phyloP scores from a whole-genome alignment of 768 basidiomycete species.

The Pleurotus tuoliensis region DNA sequence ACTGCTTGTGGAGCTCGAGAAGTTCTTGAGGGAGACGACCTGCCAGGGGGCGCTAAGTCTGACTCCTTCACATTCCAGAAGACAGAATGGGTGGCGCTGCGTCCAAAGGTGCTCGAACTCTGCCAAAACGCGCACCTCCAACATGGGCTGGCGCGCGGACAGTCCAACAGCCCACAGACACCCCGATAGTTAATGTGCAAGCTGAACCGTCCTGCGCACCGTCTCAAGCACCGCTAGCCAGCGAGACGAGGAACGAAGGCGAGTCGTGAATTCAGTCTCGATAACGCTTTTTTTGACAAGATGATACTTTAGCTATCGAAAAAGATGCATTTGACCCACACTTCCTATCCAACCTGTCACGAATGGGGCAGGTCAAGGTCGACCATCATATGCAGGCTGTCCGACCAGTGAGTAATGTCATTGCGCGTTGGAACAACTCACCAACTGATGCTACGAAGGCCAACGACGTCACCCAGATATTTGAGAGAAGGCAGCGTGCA shows the following conservation, averaged over 20 bases:
- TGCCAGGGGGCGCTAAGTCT: no score
- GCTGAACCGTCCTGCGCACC: no score
- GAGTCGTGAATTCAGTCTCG: conserved; percentile 3
- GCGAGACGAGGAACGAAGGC: conserved; percentile 52
- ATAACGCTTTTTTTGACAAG: background rate
- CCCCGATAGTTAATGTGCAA: background rate
- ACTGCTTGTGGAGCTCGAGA: no score
- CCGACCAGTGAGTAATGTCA: conserved; percentile 36
- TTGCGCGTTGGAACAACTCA: conserved; percentile 1
- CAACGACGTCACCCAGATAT: conserved; percentile 37
- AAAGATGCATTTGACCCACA: conserved; percentile 70
- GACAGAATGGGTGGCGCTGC: conserved; percentile 52
- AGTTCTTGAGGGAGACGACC: no score
- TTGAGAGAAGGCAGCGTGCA: conserved; percentile 49
- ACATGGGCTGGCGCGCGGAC: conserved; percentile 47
- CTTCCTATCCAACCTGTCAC: conserved; percentile 59
- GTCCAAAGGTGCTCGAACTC: conserved; percentile 56
- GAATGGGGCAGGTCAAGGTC: conserved; percentile 66
- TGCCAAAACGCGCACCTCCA: conserved; percentile 45
- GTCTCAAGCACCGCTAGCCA: conserved; percentile 32
- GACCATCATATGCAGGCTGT: conserved; percentile 57
- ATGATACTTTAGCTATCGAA: conserved; percentile 44
- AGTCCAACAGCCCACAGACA: conserved; percentile 19
- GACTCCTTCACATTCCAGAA: no score
- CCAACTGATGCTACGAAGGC: conserved; percentile 12